Percentiles rank a stretch among this genome's conserved stretches.
These are phyloP conservation scores for Russula foetens DNA, from an alignment of 768 basidiomycete species.

Conservation along the genomic window DNA sequence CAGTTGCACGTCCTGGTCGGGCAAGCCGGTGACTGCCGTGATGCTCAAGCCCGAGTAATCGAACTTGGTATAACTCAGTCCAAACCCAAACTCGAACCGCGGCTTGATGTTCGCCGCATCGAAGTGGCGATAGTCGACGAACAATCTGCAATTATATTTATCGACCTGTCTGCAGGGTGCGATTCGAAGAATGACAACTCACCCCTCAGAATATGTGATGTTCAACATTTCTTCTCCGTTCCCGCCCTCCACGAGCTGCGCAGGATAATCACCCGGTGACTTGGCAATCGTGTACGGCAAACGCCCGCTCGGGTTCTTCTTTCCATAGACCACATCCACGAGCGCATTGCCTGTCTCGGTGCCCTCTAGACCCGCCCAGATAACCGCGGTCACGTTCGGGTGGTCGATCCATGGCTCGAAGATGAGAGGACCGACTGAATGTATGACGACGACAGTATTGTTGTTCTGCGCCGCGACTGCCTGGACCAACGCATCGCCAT, in stretches of 20 bases:
- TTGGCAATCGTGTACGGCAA: constrained; percentile 73
- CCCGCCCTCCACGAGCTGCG: constrained; percentile 29
- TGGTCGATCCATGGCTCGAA: constrained; percentile 68
- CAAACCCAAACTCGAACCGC: constrained; percentile 86
- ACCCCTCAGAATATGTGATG: constrained; percentile 57
- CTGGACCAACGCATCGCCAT: constrained; percentile 35
- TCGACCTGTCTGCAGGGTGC: neutral
- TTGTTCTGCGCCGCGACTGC: constrained; percentile 57
- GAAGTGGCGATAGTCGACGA: constrained; percentile 33
- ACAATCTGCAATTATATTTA: constrained; percentile 16
- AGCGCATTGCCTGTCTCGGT: constrained; percentile 60
- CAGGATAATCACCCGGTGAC: constrained; percentile 40
- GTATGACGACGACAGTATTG: constrained; percentile 75
- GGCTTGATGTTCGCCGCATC: constrained; percentile 59
- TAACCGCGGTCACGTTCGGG: constrained; percentile 62
- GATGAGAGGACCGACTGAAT: constrained; percentile 66
- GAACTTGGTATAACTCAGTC: constrained; percentile 80
- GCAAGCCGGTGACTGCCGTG: constrained; percentile 27
- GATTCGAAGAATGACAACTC: constrained; percentile 12
- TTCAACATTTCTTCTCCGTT: constrained; percentile 27
- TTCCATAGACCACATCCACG: constrained; percentile 70
- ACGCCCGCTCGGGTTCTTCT: constrained; percentile 63
- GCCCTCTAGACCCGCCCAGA: constrained; percentile 49
- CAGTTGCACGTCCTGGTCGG: constrained; percentile 32
- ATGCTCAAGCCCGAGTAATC: constrained; percentile 54